Evolutionary conservation across 1,284 basidiomycete genomes (phyloP).

Genomic region (Marasmius sp.): DNA sequence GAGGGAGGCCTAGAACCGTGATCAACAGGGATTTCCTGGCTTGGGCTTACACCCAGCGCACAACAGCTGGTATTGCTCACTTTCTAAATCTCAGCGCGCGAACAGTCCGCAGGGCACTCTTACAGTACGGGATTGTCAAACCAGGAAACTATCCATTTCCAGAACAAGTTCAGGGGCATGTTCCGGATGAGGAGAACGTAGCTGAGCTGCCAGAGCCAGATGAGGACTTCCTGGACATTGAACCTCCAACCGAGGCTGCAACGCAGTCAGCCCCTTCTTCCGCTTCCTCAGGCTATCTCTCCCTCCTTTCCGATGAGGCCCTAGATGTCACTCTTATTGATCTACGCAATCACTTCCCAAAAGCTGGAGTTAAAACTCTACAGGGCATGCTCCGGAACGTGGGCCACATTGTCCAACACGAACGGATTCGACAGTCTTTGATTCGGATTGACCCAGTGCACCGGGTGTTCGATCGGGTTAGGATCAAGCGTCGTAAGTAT

Average conservation of each 20-base stretch:
- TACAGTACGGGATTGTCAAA: conserved; percentile 23
- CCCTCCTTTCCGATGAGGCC: conserved; percentile 2
- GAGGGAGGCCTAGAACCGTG: conserved; percentile 20
- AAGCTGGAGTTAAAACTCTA: conserved; percentile 24
- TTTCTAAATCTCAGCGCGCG: conserved; percentile 20
- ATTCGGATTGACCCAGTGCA: conserved; percentile 23
- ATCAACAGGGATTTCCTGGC: conserved; percentile 25
- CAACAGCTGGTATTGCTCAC: conserved; percentile 18
- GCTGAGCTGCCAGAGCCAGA: not conserved
- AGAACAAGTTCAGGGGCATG: not conserved
- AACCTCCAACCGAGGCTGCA: not conserved
- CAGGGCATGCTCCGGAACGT: conserved; percentile 23
- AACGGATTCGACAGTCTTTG: conserved; percentile 19
- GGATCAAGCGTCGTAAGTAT: conserved; percentile 25
- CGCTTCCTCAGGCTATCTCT: not conserved
- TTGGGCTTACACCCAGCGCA: conserved; percentile 21
- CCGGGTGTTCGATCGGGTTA: conserved; percentile 23
- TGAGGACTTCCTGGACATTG: not conserved
- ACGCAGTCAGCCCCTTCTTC: not conserved
- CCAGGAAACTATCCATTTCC: conserved; percentile 11
- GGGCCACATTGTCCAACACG: conserved; percentile 18
- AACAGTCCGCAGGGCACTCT: conserved; percentile 19
- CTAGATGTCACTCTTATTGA: conserved; percentile 9
- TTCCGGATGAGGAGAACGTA: conserved; percentile 10
- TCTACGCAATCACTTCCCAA: conserved; percentile 8